Evolutionary conservation across 1,284 basidiomycete species (phyloP).

Genomic region (Trametes sp.): DNA sequence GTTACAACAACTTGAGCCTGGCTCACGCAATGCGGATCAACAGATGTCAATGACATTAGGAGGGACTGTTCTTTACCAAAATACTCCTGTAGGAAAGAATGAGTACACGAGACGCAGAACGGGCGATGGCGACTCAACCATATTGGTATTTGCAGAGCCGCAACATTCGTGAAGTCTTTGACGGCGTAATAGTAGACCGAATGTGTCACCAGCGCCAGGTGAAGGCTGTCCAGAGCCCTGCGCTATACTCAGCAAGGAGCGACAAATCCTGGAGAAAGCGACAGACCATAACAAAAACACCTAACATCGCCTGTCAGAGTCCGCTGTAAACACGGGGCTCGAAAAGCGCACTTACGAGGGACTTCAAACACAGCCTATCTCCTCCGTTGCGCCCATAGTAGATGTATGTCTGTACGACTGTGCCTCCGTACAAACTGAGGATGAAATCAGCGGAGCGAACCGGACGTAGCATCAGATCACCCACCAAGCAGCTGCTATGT

Average conservation of each 20-base stretch:
- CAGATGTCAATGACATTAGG: not conserved
- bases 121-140: conserved; percentile 16
- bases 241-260: not conserved
- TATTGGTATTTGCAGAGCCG: conserved; percentile 18
- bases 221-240: conserved; percentile 32
- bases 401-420: conserved; percentile 35
- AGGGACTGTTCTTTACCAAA: conserved; percentile 12
- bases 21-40: not conserved
- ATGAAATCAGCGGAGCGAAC: not conserved
- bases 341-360: conserved; percentile 21
- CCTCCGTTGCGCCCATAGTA: conserved; percentile 33
- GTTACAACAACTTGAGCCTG: conserved; percentile 32
- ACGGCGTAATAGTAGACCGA: conserved; percentile 31
- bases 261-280: not conserved
- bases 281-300: conserved; percentile 29
- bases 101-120: not conserved
- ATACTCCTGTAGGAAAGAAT: conserved; percentile 23
- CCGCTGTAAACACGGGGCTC: not conserved
- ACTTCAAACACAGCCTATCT: conserved; percentile 32
- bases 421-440: conserved; percentile 37
- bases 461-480: not conserved
- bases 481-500: conserved; percentile 28
- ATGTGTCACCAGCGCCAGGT: conserved; percentile 30
- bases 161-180: conserved; percentile 24
- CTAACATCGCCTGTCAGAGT: conserved; percentile 1